Evolutionary conservation across 768 basidiomycete genomes (phyloP), one percentile per base, ranked within the genome.

Genomic region (Panellus pusillus): DNA sequence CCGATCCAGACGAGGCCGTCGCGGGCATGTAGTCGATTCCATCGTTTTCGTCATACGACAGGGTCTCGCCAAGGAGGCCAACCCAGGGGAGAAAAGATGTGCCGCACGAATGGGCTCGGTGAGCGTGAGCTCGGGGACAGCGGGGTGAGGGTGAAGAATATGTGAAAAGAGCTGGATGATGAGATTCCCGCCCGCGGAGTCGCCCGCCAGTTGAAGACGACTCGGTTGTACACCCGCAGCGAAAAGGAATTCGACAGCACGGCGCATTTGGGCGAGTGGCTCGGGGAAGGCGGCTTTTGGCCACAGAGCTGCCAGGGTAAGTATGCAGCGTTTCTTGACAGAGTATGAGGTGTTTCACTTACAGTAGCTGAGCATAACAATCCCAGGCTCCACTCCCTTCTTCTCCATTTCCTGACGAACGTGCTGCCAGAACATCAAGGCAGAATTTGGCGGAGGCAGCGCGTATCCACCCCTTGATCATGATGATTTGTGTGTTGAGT

Each of bases 81-180:
- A 65, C 62, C 75, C 74, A 77, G 9, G 74, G 73, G 70, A 70
- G 29, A 73, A 55, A 19, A 69, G 49, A 31, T 55, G 62, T 1
- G 53, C 50, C 6, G 67, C 65, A 6, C 65, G 59, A 18, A 73
- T 27, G 2, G 47, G 60, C 7, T 63, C 50, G n/a, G 52, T 29
- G 15, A 64, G 57, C 4, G 45, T 35, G 35, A 70, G 40, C 5
- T 38, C 4, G 1, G 63, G 61, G 19, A 70, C 53, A 28, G 43
- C 50, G 4, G 54, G 55, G 18, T 63, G 43, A 9, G 72, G 70
- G 24, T 69, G 70, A 2, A 73, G 53, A 7, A 66, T 57, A 35
- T 72, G 70, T 27, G 61, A 65, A 40, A 73, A 54, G 37, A 69
- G 35, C 50, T 69, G 66, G 6, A 66, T 44, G 24, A 66, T 51